Evolutionary conservation across 2,329 filamentous ascomycete species (phyloP).

Genomic region (Colletotrichum nymphaeae): DNA sequence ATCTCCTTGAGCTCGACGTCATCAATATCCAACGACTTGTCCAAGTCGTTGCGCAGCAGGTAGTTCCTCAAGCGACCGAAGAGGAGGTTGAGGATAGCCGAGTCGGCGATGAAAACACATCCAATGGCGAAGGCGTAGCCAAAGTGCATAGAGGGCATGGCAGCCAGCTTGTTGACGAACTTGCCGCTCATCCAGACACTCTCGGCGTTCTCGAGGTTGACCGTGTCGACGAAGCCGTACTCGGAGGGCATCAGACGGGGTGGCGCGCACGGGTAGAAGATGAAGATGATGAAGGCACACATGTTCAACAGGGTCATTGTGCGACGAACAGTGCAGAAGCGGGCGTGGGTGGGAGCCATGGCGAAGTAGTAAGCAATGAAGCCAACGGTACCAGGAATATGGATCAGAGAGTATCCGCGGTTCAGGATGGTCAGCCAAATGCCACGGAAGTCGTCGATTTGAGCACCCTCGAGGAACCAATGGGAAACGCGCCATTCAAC

Average conservation of each 20-base stretch:
- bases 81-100: conserved; percentile 56
- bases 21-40: conserved; percentile 34
- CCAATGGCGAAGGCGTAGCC: conserved; percentile 67
- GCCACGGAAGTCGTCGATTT: conserved; percentile 31
- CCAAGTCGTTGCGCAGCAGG: conserved; percentile 28
- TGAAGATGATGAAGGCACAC: conserved; percentile 70
- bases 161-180: conserved; percentile 68
- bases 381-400: conserved; percentile 70
- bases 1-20: conserved; percentile 37
- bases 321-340: conserved; percentile 50
- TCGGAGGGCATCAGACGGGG: conserved; percentile 69
- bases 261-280: conserved; percentile 74
- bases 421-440: conserved; percentile 63
- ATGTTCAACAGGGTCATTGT: conserved; percentile 69
- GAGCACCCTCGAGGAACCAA: conserved; percentile 57
- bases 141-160: conserved; percentile 69
- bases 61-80: conserved; percentile 39
- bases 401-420: conserved; percentile 68
- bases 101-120: conserved; percentile 64
- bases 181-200: conserved; percentile 75
- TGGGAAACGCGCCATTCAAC: conserved; percentile 59
- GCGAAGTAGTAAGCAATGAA: conserved; percentile 75
- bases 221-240: conserved; percentile 71
- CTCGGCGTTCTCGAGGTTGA: conserved; percentile 60
- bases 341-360: conserved; percentile 55